Conservation (phyloP, 2,329 filamentous ascomycete genomes). For the Dactylonectria estremocensis region DNA sequence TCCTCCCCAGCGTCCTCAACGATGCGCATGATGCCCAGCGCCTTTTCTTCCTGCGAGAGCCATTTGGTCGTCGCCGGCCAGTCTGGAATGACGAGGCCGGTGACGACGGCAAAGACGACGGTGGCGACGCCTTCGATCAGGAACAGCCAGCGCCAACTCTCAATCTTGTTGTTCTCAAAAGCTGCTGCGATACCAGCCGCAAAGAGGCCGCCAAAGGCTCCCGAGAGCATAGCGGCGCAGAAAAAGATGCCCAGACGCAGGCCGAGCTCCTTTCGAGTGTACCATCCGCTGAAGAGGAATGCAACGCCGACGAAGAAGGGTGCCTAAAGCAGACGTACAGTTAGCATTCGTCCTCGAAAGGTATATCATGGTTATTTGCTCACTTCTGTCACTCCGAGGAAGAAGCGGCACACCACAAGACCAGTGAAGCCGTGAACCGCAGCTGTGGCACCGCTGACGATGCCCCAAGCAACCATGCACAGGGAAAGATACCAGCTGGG, state of each 20-base stretch:
- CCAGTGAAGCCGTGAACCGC: constrained; percentile 38
- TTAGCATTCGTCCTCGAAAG: background rate
- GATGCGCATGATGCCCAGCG: constrained; percentile 26
- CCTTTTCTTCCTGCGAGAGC: constrained; percentile 29
- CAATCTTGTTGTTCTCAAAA: constrained; percentile 30
- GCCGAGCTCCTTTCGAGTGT: constrained; percentile 47
- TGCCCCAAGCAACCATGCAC: constrained; percentile 47
- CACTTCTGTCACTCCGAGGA: constrained; percentile 41
- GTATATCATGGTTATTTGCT: background rate
- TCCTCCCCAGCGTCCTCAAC: constrained; percentile 35
- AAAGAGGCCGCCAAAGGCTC: constrained; percentile 62
- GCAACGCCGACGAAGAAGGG: constrained; percentile 49
- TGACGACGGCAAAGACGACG: constrained; percentile 26
- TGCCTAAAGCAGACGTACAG: constrained; percentile 4
- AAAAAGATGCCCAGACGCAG: constrained; percentile 52
- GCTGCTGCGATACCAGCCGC: constrained; percentile 58
- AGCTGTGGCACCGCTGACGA: constrained; percentile 41
- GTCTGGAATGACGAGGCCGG: constrained; percentile 29
- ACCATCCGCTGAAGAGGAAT: constrained; percentile 50
- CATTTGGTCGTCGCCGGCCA: constrained; percentile 34
- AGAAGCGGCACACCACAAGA: constrained; percentile 39
- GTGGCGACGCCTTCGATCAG: constrained; percentile 31
- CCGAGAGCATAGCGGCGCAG: constrained; percentile 52
- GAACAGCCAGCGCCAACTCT: constrained; percentile 37
- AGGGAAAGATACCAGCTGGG: constrained; percentile 57